Percentiles rank a stretch among this genome's conserved stretches.
These are phyloP conservation scores for Yamadazyma laniorum DNA, from an alignment of 805 yeast species.

Conservation along the genomic window DNA sequence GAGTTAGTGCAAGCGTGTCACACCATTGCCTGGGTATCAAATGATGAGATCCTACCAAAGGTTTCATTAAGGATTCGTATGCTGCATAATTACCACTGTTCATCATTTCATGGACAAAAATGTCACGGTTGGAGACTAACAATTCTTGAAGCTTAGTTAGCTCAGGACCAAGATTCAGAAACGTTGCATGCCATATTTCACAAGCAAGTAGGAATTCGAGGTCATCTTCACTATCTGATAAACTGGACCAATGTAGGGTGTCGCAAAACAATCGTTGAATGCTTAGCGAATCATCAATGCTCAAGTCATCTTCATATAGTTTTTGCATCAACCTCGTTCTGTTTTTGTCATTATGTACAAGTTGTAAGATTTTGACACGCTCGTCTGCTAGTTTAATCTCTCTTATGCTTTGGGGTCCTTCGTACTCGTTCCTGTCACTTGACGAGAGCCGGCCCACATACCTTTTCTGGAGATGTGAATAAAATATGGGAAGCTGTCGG, in stretches of 20 bases:
- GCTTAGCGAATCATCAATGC: neutral
- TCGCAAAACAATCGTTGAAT: neutral
- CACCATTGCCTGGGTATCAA: constrained; percentile 17
- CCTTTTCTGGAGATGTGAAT: no score
- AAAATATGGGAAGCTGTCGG: no score
- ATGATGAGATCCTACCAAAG: constrained; percentile 13
- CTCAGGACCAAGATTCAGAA: constrained; percentile 2
- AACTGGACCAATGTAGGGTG: constrained; percentile 1
- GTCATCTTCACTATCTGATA: neutral
- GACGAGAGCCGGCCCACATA: no score
- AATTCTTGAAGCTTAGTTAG: constrained; percentile 16
- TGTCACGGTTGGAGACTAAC: constrained; percentile 19
- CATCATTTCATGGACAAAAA: constrained; percentile 26
- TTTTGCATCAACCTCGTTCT: neutral
- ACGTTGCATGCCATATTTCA: constrained; percentile 25
- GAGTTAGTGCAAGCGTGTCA: constrained; percentile 23
- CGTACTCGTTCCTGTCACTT: no score
- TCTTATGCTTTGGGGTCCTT: no score
- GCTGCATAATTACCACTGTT: constrained; percentile 23
- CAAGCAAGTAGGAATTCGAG: constrained; percentile 9
- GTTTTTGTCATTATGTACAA: neutral
- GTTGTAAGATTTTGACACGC: neutral
- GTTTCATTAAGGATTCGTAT: constrained; percentile 20
- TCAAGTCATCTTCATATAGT: neutral
- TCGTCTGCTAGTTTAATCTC: no score